Base-by-base conservation (phyloP, 495 filamentous ascomycete genomes). In the Tuber calosporum region DNA sequence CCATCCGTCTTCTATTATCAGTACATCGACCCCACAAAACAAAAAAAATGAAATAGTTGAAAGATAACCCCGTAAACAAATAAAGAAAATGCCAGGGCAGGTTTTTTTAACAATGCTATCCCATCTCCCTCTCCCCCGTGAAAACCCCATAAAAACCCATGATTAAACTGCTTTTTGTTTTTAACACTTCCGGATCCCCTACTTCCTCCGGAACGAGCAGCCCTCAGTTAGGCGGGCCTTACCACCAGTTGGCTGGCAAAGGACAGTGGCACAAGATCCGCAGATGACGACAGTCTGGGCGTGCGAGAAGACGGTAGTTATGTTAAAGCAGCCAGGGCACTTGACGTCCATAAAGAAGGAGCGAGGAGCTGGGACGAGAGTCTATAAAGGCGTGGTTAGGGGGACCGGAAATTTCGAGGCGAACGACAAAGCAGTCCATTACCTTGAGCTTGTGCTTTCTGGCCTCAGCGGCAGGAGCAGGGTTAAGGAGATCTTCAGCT, bases 281-380 rank as follows among this genome's bases (percentile, higher is more conserved):
- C 95, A 99, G 88, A 97, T 94, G 85, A 99, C 95, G 84, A 99
- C 95, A 83, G 95, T 99, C 88, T 99, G 95, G 84, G 95, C 95
- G 88, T 99, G 95, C 74, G 94, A 97, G 91, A 97, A 99, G 85
- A 99, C 95, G 84, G 94, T 97, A 83, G 95, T 99, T 89, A 99
- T 99, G 82, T 93, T 97, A 91, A 99, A 99, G 91, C 95, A 99
- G 82, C 95, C 95, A 83, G 94, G 95, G 90, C 95, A 99, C 89
- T 97, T 99, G 86, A 99, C 95, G 82, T 99, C 95, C 95, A 99
- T 99, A 90, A 99, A 99, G 90, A 98, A 99, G 80, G 93, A 97
- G 82, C 95, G 92, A 77, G 95, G 95, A 74, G 89, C 90, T 81
- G 95, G 95, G 82, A 99, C 95, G 82, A 99, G 90, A 72, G 88